A percentile compares a stretch with the other conserved stretches of the same genome.
These are phyloP conservation scores for Chiua virens DNA, from an alignment of 768 basidiomycete species.

Conservation along the genomic window DNA sequence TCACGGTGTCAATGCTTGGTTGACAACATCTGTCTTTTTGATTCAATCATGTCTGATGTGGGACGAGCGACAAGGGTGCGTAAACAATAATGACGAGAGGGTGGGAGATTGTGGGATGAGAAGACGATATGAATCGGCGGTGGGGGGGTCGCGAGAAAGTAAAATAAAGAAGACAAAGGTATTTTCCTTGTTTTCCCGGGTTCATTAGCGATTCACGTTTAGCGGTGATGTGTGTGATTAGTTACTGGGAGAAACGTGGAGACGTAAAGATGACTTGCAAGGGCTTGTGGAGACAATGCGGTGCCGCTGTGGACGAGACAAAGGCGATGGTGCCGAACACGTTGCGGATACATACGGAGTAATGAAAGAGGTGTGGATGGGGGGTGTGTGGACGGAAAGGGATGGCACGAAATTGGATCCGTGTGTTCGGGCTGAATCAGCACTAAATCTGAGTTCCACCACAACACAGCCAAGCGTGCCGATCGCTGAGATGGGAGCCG, in stretches of 20 bases:
- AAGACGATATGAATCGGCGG: not conserved
- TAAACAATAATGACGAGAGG: slow-evolving; percentile 4
- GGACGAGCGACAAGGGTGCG: not conserved
- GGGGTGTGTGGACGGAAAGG: slow-evolving; percentile 4
- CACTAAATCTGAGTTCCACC: slow-evolving; percentile 20
- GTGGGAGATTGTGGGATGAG: not conserved
- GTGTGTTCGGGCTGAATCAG: slow-evolving; percentile 24
- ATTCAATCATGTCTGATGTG: not conserved
- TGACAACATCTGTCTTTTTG: not conserved
- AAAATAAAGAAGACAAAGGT: not conserved
- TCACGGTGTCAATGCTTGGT: not conserved
- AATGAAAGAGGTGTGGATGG: slow-evolving; percentile 14
- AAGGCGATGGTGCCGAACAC: slow-evolving; percentile 16
- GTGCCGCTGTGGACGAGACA: slow-evolving; percentile 20
- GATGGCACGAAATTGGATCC: slow-evolving; percentile 7
- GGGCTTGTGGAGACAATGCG: slow-evolving; percentile 19
- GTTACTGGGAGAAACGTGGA: slow-evolving; percentile 1
- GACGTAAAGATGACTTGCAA: slow-evolving; percentile 18
- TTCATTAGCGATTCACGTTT: not conserved
- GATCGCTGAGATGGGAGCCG: slow-evolving; percentile 29
- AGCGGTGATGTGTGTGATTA: slow-evolving; percentile 15
- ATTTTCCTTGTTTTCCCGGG: not conserved
- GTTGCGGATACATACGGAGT: slow-evolving; percentile 12
- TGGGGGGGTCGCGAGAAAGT: not conserved
- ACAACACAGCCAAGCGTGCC: slow-evolving; percentile 29